Percentiles rank a stretch among this genome's conserved stretches.
Conservation (phyloP, 116 monocot genomes). For the Zostera marina region DNA sequence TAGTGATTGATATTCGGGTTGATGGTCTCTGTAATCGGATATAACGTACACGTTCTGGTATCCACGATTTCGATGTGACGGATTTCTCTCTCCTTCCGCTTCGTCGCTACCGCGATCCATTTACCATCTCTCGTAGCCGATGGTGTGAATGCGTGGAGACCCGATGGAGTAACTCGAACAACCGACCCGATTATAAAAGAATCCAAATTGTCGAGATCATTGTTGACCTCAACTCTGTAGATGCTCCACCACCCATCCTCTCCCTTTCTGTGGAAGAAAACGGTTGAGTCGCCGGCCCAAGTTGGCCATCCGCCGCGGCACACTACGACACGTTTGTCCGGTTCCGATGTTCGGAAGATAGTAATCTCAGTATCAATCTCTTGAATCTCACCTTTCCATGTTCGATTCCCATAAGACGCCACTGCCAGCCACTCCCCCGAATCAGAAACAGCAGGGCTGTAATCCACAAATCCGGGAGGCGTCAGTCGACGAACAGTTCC, state of each 20-base stretch:
- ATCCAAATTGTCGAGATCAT: slow-evolving; percentile 10
- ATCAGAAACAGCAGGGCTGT: slow-evolving; percentile 60
- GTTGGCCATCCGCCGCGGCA: slow-evolving; percentile 61
- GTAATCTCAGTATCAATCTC: slow-evolving; percentile 57
- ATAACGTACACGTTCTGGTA: slow-evolving; percentile 32
- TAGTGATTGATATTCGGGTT: slow-evolving; percentile 63
- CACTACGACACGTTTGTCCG: slow-evolving; percentile 18
- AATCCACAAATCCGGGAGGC: slow-evolving; percentile 33
- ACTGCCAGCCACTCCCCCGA: slow-evolving; percentile 62
- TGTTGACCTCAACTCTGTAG: slow-evolving; percentile 31
- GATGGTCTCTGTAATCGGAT: slow-evolving; percentile 29
- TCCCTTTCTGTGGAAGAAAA: slow-evolving; percentile 59
- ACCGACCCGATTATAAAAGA: background rate
- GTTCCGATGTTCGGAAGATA: slow-evolving; percentile 34
- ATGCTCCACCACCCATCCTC: slow-evolving; percentile 94
- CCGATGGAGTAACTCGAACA: slow-evolving; percentile 53
- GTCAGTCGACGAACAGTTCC: slow-evolving; percentile 39
- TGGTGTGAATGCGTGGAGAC: slow-evolving; percentile 77
- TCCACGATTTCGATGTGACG: slow-evolving; percentile 82
- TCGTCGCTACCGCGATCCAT: slow-evolving; percentile 61
- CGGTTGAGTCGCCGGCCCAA: slow-evolving; percentile 41
- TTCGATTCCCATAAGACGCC: slow-evolving; percentile 34
- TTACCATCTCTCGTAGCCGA: slow-evolving; percentile 38
- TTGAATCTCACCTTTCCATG: slow-evolving; percentile 57
- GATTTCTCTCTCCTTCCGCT: slow-evolving; percentile 23